phyloP scores from a whole-genome alignment of 2,329 filamentous ascomycete genomes.

The Claviceps quebecensis region DNA sequence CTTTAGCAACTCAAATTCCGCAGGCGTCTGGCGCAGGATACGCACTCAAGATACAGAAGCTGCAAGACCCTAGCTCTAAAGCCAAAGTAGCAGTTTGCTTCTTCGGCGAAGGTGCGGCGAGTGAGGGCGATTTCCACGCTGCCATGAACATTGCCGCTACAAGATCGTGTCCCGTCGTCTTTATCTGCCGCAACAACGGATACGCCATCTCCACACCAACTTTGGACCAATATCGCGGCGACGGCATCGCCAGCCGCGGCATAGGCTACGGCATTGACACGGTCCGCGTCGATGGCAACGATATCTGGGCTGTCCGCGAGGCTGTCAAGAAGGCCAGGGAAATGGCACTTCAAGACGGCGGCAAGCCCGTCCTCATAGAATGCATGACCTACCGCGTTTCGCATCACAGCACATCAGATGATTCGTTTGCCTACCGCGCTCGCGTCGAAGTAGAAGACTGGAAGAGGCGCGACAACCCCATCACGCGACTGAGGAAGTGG shows the following conservation, averaged over 20 bases:
- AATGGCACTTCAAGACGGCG: constrained; percentile 68
- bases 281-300: constrained; percentile 85
- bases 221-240: constrained; percentile 78
- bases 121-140: constrained; percentile 84
- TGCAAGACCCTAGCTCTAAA: constrained; percentile 54
- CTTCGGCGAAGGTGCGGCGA: constrained; percentile 83
- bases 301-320: constrained; percentile 77
- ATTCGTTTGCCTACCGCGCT: constrained; percentile 91
- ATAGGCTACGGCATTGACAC: constrained; percentile 91
- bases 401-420: constrained; percentile 92
- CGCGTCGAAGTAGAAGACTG: constrained; percentile 90
- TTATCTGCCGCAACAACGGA: constrained; percentile 86
- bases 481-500: constrained; percentile 77
- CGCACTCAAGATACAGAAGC: constrained; percentile 67
- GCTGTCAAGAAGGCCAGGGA: constrained; percentile 63
- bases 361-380: constrained; percentile 74
- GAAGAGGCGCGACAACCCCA: constrained; percentile 82
- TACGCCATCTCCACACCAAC: constrained; percentile 86
- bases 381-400: constrained; percentile 97
- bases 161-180: constrained; percentile 72
- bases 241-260: constrained; percentile 77
- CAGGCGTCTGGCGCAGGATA: constrained; percentile 82
- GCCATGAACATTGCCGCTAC: constrained; percentile 86
- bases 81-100: constrained; percentile 66
- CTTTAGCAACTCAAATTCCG: constrained; percentile 77